phyloP scores from a whole-genome alignment of 208 protist genomes.

The Blastocrithidia nonstop region DNA sequence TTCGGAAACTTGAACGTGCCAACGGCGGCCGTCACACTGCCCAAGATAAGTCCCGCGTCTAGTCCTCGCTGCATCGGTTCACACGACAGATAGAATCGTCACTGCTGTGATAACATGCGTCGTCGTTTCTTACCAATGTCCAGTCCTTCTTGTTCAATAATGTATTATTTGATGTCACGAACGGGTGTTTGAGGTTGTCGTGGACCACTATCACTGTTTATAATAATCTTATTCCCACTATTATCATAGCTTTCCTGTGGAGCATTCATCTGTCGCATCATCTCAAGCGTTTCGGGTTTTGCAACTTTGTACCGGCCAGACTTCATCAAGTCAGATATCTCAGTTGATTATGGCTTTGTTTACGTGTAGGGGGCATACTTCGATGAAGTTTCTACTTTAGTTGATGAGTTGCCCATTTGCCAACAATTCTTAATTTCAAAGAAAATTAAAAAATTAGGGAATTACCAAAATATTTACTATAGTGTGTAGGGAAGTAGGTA shows the following conservation, averaged over 20 bases:
- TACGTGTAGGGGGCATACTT: too few species aligned
- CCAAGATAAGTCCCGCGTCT: constrained; percentile 64
- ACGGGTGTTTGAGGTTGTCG: constrained; percentile 49
- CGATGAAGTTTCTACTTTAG: too few species aligned
- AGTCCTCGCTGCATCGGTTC: constrained; percentile 72
- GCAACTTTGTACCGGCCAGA: constrained; percentile 66
- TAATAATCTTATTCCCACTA: too few species aligned
- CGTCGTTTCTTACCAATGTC: constrained; percentile 42
- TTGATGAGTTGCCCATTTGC: too few species aligned
- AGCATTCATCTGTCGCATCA: constrained; percentile 63
- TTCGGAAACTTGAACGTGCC: constrained; percentile 30
- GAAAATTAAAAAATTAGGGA: too few species aligned
- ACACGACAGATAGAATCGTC: constrained; percentile 73
- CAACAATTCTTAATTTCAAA: too few species aligned
- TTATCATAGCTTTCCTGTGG: constrained; percentile 34
- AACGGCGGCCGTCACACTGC: constrained; percentile 54
- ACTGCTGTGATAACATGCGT: constrained; percentile 54
- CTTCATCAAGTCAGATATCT: constrained; percentile 50
- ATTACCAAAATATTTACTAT: constrained; percentile 1
- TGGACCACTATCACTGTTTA: too few species aligned
- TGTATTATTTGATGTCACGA: constrained; percentile 64
- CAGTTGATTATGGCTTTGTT: too few species aligned
- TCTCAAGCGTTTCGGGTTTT: constrained; percentile 39
- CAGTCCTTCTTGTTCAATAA: constrained; percentile 71
- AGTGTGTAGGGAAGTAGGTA: too few species aligned